Conservation (phyloP, 2,329 filamentous ascomycete species). For the Fusarium sp. region DNA sequence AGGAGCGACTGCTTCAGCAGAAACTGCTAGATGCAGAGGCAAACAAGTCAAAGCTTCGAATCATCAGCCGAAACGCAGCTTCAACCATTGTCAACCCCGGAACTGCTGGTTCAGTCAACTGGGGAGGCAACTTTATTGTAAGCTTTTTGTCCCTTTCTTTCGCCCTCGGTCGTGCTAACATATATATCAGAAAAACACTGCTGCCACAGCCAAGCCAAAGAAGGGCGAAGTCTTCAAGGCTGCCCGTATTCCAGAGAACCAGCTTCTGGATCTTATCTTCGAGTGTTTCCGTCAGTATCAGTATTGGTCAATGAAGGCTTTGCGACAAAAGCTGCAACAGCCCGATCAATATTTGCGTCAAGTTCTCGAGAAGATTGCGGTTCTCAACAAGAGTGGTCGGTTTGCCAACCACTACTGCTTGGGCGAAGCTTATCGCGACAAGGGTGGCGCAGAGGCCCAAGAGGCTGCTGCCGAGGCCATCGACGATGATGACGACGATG, state of each 20-base stretch:
- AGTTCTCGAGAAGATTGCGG: slow-evolving; percentile 85
- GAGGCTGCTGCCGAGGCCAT: slow-evolving; percentile 69
- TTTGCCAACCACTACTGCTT: slow-evolving; percentile 91
- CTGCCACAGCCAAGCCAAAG: slow-evolving; percentile 68
- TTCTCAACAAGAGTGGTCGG: slow-evolving; percentile 84
- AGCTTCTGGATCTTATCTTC: slow-evolving; percentile 89
- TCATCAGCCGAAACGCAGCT: slow-evolving; percentile 66
- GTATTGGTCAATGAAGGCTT: slow-evolving; percentile 94
- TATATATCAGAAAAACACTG: slow-evolving; percentile 65
- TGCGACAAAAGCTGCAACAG: slow-evolving; percentile 84
- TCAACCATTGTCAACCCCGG: slow-evolving; percentile 72
- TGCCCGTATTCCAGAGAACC: slow-evolving; percentile 89
- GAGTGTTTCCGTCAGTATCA: slow-evolving; percentile 86
- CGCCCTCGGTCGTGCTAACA: slow-evolving; percentile 37
- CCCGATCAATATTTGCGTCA: slow-evolving; percentile 95
- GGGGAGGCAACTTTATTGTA: slow-evolving; percentile 70
- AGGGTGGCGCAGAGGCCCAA: slow-evolving; percentile 63
- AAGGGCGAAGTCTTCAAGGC: slow-evolving; percentile 83
- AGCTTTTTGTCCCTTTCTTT: slow-evolving; percentile 51
- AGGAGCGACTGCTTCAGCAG: slow-evolving; percentile 73
- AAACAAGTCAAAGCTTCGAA: slow-evolving; percentile 65
- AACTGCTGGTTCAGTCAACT: slow-evolving; percentile 55
- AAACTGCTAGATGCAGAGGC: slow-evolving; percentile 67
- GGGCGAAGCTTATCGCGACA: slow-evolving; percentile 69
- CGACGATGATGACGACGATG: slow-evolving; percentile 74